Evolutionary conservation across 345 rosid species (phyloP).

Genomic region (Rhodamnia argentea): DNA sequence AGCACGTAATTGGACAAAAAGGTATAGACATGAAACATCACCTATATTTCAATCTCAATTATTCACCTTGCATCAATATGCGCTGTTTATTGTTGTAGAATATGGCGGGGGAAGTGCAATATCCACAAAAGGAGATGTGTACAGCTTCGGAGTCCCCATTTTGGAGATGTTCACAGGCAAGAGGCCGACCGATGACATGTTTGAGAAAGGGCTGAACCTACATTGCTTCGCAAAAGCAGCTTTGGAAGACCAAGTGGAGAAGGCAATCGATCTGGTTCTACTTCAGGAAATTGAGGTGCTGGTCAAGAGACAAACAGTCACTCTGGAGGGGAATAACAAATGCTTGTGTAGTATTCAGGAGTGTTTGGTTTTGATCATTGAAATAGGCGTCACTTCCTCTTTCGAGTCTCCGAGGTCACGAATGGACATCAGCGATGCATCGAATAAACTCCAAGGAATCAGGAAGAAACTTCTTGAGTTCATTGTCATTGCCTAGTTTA

Average conservation of each 20-base stretch:
- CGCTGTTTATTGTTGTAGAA: neutral
- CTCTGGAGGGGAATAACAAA: neutral
- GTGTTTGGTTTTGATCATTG: no score
- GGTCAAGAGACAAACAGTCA: neutral
- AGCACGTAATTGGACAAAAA: neutral
- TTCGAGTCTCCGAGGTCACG: no score
- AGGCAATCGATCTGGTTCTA: neutral
- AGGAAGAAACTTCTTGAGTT: no score
- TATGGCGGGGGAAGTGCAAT: accelerated
- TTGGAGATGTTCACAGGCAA: neutral
- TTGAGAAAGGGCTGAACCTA: neutral
- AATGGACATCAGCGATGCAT: no score
- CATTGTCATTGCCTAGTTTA: no score
- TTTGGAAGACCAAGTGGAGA: neutral
- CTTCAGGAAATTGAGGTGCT: neutral
- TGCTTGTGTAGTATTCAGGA: neutral
- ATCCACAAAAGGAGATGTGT: neutral
- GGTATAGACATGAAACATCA: neutral
- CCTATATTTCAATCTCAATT: neutral
- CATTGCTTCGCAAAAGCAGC: neutral
- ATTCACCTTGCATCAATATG: neutral
- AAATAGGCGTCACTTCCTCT: no score
- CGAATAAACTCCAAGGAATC: no score
- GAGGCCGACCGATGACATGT: neutral
- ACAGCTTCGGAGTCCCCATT: neutral